Percentiles rank a stretch among this genome's conserved stretches.
phyloP scores from a whole-genome alignment of 176 grass and related monocot species.

The Hyparrhenia diplandra region DNA sequence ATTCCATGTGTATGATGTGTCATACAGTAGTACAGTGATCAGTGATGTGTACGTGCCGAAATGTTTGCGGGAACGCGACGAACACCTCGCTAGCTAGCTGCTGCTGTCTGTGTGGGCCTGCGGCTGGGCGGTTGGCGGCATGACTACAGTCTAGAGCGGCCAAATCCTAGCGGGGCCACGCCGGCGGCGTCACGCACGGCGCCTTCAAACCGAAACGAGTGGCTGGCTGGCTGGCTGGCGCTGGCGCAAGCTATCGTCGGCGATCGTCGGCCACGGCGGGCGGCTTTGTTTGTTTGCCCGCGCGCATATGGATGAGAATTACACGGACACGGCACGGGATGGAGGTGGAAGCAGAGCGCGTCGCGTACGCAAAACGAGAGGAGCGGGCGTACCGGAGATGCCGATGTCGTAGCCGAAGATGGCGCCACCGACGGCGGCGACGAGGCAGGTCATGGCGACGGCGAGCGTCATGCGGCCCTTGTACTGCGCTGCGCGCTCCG shows the following conservation, averaged over 20 bases:
- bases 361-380: not conserved
- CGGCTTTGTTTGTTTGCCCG: not conserved
- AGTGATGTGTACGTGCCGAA: not conserved
- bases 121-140: no score
- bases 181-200: no score
- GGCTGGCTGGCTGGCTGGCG: not conserved
- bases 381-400: constrained; percentile 54
- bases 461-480: constrained; percentile 75
- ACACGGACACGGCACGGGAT: not conserved
- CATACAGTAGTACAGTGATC: no score
- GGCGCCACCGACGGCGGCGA: constrained; percentile 84
- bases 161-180: not conserved
- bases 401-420: constrained; percentile 95
- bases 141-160: not conserved
- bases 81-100: not conserved
- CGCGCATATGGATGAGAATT: not conserved
- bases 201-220: not conserved
- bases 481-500: constrained; percentile 85
- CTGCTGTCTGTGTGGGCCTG: not conserved
- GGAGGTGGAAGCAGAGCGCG: not conserved
- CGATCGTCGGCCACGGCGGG: not conserved
- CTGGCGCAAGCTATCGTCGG: not conserved
- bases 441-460: constrained; percentile 71
- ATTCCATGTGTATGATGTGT: not conserved
- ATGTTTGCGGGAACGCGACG: not conserved